Base-by-base conservation (phyloP, 2,329 filamentous ascomycete species). In the Colletotrichum sp. region DNA sequence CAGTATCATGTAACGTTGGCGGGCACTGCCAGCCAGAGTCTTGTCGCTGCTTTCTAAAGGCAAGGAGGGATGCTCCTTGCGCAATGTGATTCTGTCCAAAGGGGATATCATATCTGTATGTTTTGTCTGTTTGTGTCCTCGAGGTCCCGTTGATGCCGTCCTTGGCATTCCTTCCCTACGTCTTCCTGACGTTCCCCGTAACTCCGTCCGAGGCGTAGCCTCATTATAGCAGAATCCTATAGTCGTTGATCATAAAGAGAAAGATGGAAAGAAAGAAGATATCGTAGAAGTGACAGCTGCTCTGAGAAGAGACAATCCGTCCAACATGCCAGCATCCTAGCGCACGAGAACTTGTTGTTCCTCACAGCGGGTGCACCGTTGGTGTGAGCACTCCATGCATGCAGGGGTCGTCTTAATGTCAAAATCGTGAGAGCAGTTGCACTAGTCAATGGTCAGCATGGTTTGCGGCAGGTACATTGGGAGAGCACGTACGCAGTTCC, bases 401-500 rank as follows among this genome's bases (percentile, higher is more conserved):
- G 8, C 70, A 77, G 15, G 13, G 25, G n/a, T 55, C 28, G 27
- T 74, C 55, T 64, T 70, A 15, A 18, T 30, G 18, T 62, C 62
- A 10, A 62, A 64, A 9, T 60, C 25, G 66, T 55, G 60, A 6
- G 3, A 7, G 22, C 76, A 77, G 3, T 58, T 13, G 70, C 76
- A 77, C 76, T 77, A 65, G 7, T 13, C 28, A 7, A 13, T 30
- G 7, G 39, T 76, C 32, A 75, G 65, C 28, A 62, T 18, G n/a
- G 18, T 9, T 39, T 8, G 15, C 36, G 8, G 28, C 30, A 25
- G 12, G 28, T 32, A 12, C 25, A 58, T 25, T 25, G 13, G 8
- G 15, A 32, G 18, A 27, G 15, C 4, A 70, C 83, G 82, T 78
- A 84, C 83, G 39, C 83, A 84, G 56, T 3, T 70, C 83, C 83